These are phyloP conservation scores for Melocanna baccifera DNA, from an alignment of 176 grass and related monocot species.

Conservation along the genomic window DNA sequence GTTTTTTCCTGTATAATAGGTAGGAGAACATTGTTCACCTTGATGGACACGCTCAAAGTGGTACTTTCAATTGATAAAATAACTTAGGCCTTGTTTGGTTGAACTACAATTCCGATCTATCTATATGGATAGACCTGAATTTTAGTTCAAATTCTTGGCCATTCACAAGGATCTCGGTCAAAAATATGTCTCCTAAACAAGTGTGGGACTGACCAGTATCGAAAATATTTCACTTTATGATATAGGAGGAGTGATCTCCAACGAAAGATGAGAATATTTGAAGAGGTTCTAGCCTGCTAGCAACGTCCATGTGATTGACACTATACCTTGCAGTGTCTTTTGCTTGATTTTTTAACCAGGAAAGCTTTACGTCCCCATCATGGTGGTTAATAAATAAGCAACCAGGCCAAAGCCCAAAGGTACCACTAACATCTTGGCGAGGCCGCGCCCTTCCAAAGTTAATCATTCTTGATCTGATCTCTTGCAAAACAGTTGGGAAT, in stretches of 20 bases:
- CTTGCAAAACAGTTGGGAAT: not conserved
- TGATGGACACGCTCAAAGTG: not conserved
- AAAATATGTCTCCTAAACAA: too few species aligned
- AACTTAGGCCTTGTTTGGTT: not conserved
- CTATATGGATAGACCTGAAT: too few species aligned
- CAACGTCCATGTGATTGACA: not conserved
- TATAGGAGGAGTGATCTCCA: not conserved
- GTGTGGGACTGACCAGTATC: not conserved
- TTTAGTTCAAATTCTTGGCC: too few species aligned
- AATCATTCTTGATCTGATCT: not conserved
- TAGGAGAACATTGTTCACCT: not conserved
- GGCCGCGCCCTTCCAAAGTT: not conserved
- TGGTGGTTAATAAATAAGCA: not conserved
- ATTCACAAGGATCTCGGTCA: too few species aligned
- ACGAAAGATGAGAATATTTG: conserved; percentile 28
- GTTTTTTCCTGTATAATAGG: not conserved
- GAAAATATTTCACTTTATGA: not conserved
- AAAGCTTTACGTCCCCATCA: not conserved
- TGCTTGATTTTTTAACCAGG: not conserved
- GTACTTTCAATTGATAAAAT: not conserved
- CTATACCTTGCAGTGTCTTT: not conserved
- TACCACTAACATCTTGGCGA: not conserved
- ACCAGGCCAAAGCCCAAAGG: not conserved
- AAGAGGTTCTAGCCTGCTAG: not conserved
- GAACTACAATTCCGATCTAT: too few species aligned